Evolutionary conservation across 2,329 filamentous ascomycete genomes (phyloP), one percentile per base, ranked within the genome.

Genomic region (Chaetothyriales sp.): DNA sequence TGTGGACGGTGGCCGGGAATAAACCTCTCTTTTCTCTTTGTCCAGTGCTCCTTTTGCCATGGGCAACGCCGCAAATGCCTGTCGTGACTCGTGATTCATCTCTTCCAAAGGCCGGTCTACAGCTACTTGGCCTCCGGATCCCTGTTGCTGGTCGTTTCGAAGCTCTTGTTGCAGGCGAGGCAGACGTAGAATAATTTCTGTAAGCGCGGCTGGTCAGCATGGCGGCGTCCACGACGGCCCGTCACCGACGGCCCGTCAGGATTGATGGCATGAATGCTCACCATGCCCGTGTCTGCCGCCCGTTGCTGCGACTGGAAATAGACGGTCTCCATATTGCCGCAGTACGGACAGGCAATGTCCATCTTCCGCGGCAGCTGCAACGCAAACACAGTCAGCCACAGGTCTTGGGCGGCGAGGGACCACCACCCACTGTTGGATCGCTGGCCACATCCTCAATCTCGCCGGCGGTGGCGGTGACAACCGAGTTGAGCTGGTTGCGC

Each of bases 281-380:
- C 92, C 92, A 98, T 98, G 73, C 92, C 92, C 45, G 92, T 98
- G 70, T 97, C 89, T 47, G 88, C 87, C 61, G 85, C 95, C 70
- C 92, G 85, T 74, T 97, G 89, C 68, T 98, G 92, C 56, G 89
- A 95, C 73, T 98, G 92, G 75, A 98, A 98, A 73, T 95, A 98
- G 54, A 98, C 94, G 46, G 89, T 89, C 71, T 97, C 89, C 61
- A 82, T 81, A 68, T 92, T 85, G 60, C 79, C 77, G 75, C 94
- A 98, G 61, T 76, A 78, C 49, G 89, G 88, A 72, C 92, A 98
- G 55, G 78, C 77, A 71, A 86, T 88, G 67, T 88, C 86, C 63
- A 88, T 83, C 64, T 89, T 84, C 58, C 92, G 92, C 68, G 97
- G 86, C 89, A 95, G 80, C 66, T 76, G 28, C 51, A 62, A 51